Evolutionary conservation across 192 early-diverging fungal genomes (phyloP).

Genomic region (Entomortierella parvispora): DNA sequence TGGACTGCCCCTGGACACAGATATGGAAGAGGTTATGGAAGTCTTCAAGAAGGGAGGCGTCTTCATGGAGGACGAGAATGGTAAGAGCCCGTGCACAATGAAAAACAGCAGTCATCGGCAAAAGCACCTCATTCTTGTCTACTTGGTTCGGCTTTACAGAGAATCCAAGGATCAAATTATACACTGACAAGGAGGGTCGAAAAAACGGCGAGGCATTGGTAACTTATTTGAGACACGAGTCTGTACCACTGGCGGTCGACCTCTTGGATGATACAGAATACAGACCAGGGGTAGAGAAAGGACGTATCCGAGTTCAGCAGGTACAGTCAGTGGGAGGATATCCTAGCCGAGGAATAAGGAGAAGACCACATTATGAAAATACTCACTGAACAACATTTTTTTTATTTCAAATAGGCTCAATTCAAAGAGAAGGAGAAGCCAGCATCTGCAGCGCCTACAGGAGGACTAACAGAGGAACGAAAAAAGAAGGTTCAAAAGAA

Average conservation of each 20-base stretch:
- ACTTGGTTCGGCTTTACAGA: conserved; percentile 54
- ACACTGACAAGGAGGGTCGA: conserved; percentile 71
- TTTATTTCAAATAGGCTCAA: conserved; percentile 66
- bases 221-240: conserved; percentile 91
- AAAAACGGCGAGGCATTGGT: conserved; percentile 94
- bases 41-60: conserved; percentile 83
- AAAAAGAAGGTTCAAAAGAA: conserved; percentile 72
- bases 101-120: conserved; percentile 15
- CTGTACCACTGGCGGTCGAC: conserved; percentile 84
- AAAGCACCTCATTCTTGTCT: background rate
- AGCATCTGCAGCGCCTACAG: conserved; percentile 25
- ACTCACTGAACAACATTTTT: background rate
- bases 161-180: conserved; percentile 91
- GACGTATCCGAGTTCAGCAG: conserved; percentile 78
- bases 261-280: conserved; percentile 90
- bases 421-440: conserved; percentile 80
- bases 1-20: conserved; percentile 82
- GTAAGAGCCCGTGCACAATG: conserved; percentile 17
- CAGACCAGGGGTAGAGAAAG: conserved; percentile 65
- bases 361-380: background rate
- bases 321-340: conserved; percentile 30
- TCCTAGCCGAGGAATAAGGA: conserved; percentile 1
- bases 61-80: conserved; percentile 75
- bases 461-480: conserved; percentile 57
- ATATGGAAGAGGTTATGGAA: conserved; percentile 80